Percentiles rank a stretch among this genome's conserved stretches.
phyloP scores from a whole-genome alignment of 2,329 filamentous ascomycete species.

The Venturia carpophila region DNA sequence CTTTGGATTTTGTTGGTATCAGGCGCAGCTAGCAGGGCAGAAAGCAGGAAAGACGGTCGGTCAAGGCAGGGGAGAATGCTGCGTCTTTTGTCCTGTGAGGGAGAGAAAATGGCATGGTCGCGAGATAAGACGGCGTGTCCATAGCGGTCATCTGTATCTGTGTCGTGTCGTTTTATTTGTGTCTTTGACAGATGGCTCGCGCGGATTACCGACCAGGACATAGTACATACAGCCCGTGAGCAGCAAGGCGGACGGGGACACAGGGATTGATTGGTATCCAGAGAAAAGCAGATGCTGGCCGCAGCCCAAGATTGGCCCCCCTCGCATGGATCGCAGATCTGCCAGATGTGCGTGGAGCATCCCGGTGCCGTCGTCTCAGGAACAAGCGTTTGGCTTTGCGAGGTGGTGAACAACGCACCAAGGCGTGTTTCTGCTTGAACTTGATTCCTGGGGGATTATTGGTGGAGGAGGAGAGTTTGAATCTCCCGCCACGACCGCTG shows the following conservation, averaged over 20 bases:
- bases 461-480: not conserved
- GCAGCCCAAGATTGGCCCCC: not conserved
- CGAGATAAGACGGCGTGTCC: not conserved
- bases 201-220: not conserved
- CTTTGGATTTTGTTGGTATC: not conserved
- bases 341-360: not conserved
- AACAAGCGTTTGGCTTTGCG: not conserved
- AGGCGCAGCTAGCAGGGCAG: not conserved
- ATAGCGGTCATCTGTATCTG: not conserved
- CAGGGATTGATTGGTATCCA: not conserved
- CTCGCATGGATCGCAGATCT: not conserved
- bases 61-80: not conserved
- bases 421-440: not conserved
- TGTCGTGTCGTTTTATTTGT: constrained; percentile 8
- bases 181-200: constrained; percentile 2
- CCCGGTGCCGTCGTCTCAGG: not conserved
- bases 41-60: not conserved
- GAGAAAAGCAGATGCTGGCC: not conserved
- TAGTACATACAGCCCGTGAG: no score
- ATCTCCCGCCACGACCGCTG: no score
- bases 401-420: not conserved
- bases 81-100: not conserved
- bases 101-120: not conserved
- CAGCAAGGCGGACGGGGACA: not conserved
- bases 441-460: no score